Evolutionary conservation across 257 asterid species (phyloP).

Genomic region (Cruciata laevipes): DNA sequence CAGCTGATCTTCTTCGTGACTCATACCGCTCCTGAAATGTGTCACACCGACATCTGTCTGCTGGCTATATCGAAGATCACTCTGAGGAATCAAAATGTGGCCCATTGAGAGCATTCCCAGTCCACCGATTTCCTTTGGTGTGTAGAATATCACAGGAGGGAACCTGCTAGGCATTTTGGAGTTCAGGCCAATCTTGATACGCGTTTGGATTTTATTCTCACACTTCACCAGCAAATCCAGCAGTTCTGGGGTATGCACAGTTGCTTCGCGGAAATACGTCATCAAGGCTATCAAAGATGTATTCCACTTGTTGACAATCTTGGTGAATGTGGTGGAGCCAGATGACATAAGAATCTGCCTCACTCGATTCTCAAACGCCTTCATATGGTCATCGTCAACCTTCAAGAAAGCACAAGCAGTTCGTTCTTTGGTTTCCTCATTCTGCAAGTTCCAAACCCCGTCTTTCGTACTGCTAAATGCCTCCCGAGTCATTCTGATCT

Average conservation of each 20-base stretch:
- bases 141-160: conserved; percentile 97
- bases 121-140: conserved; percentile 99
- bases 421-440: conserved; percentile 94
- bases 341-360: conserved; percentile 99
- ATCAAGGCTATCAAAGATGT: conserved; percentile 94
- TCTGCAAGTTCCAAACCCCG: conserved; percentile 97
- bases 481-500: conserved; percentile 94
- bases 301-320: conserved; percentile 99
- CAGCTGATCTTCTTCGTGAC: conserved; percentile 96
- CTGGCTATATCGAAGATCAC: conserved; percentile 92
- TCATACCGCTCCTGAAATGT: conserved; percentile 97
- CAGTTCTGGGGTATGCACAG: conserved; percentile 93
- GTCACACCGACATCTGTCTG: conserved; percentile 99
- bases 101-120: conserved; percentile 99
- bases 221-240: conserved; percentile 92
- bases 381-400: conserved; percentile 99
- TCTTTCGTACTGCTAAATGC: conserved; percentile 95
- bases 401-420: conserved; percentile 94
- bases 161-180: conserved; percentile 99
- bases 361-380: conserved; percentile 89
- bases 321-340: conserved; percentile 96
- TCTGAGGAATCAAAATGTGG: conserved; percentile 95
- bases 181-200: conserved; percentile 92
- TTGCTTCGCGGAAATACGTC: conserved; percentile 99
- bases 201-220: conserved; percentile 94